phyloP scores from a whole-genome alignment of 176 grass and related monocot genomes.

The Musa acuminata region DNA sequence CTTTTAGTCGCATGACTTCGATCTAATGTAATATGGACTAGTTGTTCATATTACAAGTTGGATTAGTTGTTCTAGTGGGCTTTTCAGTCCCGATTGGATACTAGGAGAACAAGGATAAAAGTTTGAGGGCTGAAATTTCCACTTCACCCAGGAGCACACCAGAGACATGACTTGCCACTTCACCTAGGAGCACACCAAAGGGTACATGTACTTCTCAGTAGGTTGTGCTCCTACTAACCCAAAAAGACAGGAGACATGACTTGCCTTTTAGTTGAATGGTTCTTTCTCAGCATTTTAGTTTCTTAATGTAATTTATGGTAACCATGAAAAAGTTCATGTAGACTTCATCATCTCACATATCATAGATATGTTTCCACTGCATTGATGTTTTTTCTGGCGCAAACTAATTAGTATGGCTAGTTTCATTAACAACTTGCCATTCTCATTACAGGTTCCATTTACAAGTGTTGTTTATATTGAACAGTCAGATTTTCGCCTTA shows the following conservation, averaged over 20 bases:
- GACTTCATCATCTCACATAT: not conserved
- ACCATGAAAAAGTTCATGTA: not conserved
- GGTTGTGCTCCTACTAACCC: not conserved
- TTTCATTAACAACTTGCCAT: slow-evolving; percentile 47
- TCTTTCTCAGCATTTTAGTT: not conserved
- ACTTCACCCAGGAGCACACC: too few species aligned
- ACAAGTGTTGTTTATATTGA: slow-evolving; percentile 47
- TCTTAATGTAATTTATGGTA: not conserved
- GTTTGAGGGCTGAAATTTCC: too few species aligned
- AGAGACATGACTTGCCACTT: too few species aligned
- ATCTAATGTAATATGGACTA: too few species aligned
- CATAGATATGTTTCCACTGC: not conserved
- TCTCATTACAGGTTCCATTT: slow-evolving; percentile 22
- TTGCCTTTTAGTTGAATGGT: not conserved
- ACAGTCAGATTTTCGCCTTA: slow-evolving; percentile 77
- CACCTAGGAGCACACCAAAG: too few species aligned
- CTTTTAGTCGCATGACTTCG: too few species aligned
- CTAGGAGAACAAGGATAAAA: too few species aligned
- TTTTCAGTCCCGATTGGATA: too few species aligned
- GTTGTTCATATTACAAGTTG: too few species aligned
- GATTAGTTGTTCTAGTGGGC: too few species aligned
- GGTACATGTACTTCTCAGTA: not conserved
- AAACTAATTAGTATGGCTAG: not conserved
- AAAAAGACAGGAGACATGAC: not conserved
- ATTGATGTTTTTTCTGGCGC: not conserved